Evolutionary conservation across 805 yeast genomes (phyloP).

Genomic region (Jamesozyma hellenica): DNA sequence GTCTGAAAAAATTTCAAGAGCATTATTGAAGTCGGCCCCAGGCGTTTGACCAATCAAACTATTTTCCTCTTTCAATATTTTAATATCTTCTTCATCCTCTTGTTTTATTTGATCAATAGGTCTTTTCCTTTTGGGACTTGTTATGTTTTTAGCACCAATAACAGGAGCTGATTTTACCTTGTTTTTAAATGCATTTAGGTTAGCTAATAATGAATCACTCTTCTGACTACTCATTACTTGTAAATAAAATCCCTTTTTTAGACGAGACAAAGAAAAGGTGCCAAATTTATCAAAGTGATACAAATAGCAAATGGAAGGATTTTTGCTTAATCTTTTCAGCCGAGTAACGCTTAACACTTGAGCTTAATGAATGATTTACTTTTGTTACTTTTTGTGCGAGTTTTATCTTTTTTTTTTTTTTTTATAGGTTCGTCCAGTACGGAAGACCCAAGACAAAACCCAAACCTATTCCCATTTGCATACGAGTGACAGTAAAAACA

Average conservation of each 20-base stretch:
- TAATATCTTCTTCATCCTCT: constrained; percentile 13
- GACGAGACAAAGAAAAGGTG: too few relatives aligned
- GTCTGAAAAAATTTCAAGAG: constrained; percentile 10
- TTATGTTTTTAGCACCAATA: constrained; percentile 30
- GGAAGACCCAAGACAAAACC: too few relatives aligned
- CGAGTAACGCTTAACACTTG: too few relatives aligned
- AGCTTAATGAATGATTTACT: too few relatives aligned
- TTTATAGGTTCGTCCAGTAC: too few relatives aligned
- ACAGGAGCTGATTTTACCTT: constrained; percentile 50
- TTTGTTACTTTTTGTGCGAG: too few relatives aligned
- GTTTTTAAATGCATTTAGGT: constrained; percentile 55
- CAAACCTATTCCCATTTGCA: too few relatives aligned
- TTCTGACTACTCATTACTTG: constrained; percentile 2
- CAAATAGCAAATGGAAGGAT: too few relatives aligned
- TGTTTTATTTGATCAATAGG: constrained; percentile 6
- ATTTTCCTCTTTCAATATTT: constrained; percentile 4
- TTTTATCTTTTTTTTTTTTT: too few relatives aligned
- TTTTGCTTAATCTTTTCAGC: too few relatives aligned
- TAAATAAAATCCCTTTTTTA: not conserved
- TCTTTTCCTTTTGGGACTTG: constrained; percentile 12
- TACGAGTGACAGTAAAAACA: too few relatives aligned
- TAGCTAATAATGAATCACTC: constrained; percentile 38
- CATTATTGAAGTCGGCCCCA: not conserved
- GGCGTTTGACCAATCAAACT: not conserved
- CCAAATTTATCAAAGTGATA: too few relatives aligned